These are phyloP conservation scores for Durotheca rogersii DNA, from an alignment of 495 filamentous ascomycete species.

Conservation along the genomic window DNA sequence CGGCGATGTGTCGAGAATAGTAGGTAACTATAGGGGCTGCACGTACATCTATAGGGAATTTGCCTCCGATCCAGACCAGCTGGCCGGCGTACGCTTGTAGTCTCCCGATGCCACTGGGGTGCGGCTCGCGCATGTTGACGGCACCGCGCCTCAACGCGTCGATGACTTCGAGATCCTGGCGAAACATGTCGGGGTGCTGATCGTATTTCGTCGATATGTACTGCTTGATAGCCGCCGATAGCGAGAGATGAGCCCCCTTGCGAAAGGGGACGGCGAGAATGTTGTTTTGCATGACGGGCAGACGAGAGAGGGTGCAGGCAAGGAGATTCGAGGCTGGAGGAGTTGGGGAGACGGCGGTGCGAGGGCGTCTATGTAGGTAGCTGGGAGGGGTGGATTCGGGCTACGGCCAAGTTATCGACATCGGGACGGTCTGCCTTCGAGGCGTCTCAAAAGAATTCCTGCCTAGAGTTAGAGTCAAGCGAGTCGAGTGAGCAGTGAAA, in stretches of 20 bases:
- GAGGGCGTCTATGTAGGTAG: neutral
- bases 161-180: constrained; percentile 81
- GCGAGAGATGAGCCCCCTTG: constrained; percentile 70
- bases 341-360: neutral
- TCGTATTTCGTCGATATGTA: constrained; percentile 99
- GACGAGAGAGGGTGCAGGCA: neutral
- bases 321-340: neutral
- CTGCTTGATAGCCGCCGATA: constrained; percentile 82
- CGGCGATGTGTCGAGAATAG: too few relatives aligned
- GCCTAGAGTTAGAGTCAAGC: too few relatives aligned
- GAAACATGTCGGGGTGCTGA: constrained; percentile 98
- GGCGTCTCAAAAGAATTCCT: too few relatives aligned
- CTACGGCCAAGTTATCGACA: too few relatives aligned
- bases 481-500: too few relatives aligned
- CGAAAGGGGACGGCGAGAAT: constrained; percentile 78
- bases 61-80: constrained; percentile 89
- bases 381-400: too few relatives aligned
- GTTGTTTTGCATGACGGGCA: constrained; percentile 39
- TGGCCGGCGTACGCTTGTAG: constrained; percentile 88
- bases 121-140: constrained; percentile 82
- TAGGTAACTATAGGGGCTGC: constrained; percentile 35
- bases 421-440: too few relatives aligned
- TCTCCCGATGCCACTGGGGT: constrained; percentile 85
- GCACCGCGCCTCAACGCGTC: constrained; percentile 80
- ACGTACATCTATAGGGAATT: constrained; percentile 93